Evolutionary conservation across 441 rosid genomes (phyloP).

Genomic region (Theobroma grandiflorum): DNA sequence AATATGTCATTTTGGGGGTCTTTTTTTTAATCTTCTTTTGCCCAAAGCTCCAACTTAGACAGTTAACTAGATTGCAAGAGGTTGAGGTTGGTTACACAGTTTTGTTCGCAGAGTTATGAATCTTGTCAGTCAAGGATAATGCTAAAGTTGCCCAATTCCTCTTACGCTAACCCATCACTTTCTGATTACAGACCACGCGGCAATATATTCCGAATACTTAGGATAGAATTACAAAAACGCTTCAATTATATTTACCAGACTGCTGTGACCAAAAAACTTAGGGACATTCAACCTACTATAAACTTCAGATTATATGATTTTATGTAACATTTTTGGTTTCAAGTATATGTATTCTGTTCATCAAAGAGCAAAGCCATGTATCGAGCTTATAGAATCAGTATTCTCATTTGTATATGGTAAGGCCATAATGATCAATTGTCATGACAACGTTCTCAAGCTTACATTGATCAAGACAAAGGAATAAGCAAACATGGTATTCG

Average conservation of each 20-base stretch:
- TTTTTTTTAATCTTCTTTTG: no score
- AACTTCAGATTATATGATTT: background rate
- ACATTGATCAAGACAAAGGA: background rate
- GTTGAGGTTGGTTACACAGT: no score
- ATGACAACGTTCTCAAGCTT: background rate
- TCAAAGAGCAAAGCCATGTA: background rate
- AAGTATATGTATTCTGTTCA: background rate
- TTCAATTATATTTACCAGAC: background rate
- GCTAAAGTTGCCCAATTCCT: no score
- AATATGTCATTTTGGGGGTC: background rate
- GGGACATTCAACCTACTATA: slow-evolving; percentile 1
- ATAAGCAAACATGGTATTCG: background rate
- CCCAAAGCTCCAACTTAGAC: no score
- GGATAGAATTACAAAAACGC: background rate
- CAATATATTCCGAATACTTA: no score
- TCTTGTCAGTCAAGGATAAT: no score
- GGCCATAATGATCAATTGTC: no score
- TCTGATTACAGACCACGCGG: no score
- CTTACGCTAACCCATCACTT: no score
- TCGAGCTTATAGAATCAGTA: background rate
- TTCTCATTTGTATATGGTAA: background rate
- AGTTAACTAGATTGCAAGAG: no score
- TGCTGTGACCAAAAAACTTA: background rate
- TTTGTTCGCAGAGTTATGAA: no score
- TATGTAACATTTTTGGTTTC: background rate